These are phyloP conservation scores for Conringia planisiliqua DNA, from an alignment of 345 rosid species.

Conservation along the genomic window DNA sequence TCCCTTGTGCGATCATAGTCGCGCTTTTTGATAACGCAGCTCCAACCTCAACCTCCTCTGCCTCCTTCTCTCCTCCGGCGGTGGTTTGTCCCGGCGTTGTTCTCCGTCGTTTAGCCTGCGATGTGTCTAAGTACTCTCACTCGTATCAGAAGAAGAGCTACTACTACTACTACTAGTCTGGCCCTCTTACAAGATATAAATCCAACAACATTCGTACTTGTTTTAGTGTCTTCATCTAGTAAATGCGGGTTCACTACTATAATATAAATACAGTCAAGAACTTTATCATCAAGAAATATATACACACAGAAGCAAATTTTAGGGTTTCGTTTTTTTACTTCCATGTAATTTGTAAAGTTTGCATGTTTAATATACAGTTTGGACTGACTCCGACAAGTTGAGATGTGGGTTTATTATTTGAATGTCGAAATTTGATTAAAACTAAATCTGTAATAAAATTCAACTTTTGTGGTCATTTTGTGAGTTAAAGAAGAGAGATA, in stretches of 20 bases:
- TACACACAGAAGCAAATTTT: not conserved
- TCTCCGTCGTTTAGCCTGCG: conserved; percentile 50
- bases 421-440: not conserved
- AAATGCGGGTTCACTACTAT: not conserved
- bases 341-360: not conserved
- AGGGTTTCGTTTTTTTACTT: not conserved
- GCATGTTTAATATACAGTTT: not conserved
- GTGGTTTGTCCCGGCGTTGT: not conserved
- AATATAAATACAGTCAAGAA: not conserved
- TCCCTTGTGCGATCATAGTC: conserved; percentile 61
- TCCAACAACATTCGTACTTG: too few relatives aligned
- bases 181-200: too few relatives aligned
- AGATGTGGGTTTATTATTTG: not conserved
- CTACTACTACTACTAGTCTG: conserved; percentile 27
- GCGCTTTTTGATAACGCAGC: conserved; percentile 55
- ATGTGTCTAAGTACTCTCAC: conserved; percentile 51
- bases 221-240: too few relatives aligned
- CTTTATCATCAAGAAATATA: not conserved
- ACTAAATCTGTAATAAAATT: not conserved
- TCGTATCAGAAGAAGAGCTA: conserved; percentile 7
- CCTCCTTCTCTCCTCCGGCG: not conserved
- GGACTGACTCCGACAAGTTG: not conserved
- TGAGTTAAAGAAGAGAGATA: conserved; percentile 10
- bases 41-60: conserved; percentile 34
- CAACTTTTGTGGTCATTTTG: not conserved